Conservation (phyloP, 2,329 filamentous ascomycete species). For the Ophiostoma ulmi region DNA sequence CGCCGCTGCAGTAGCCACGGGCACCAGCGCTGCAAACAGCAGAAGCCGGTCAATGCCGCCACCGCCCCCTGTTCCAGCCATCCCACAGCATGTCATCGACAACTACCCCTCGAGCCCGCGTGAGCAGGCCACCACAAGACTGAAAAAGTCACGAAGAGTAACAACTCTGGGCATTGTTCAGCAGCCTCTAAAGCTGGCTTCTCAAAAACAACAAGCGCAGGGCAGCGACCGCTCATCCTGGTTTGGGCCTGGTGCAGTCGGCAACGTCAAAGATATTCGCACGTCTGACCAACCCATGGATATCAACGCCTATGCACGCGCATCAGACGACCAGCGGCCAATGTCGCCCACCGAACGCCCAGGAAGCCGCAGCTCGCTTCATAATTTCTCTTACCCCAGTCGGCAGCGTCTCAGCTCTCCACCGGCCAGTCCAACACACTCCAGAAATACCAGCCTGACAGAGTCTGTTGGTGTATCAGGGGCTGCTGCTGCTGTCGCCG, state of each 20-base stretch:
- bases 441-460: neutral
- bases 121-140: neutral
- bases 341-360: conserved; percentile 33
- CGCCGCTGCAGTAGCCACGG: conserved; percentile 17
- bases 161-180: conserved; percentile 23
- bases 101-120: neutral
- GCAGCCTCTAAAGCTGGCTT: conserved; percentile 48
- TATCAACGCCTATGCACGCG: conserved; percentile 16
- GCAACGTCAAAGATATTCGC: conserved; percentile 43
- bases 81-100: conserved; percentile 50
- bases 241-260: conserved; percentile 44
- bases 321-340: conserved; percentile 22
- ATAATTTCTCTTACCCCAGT: conserved; percentile 57
- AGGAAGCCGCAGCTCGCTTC: conserved; percentile 46
- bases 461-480: neutral
- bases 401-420: conserved; percentile 41
- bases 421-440: conserved; percentile 27
- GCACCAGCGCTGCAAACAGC: conserved; percentile 10
- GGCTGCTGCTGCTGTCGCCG: neutral
- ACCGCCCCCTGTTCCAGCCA: conserved; percentile 53
- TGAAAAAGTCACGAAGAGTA: conserved; percentile 7
- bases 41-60: conserved; percentile 56
- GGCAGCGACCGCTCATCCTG: conserved; percentile 41
- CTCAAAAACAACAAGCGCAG: conserved; percentile 41
- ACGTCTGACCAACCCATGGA: conserved; percentile 42